A percentile compares a stretch with the other conserved stretches of the same genome.
phyloP scores from a whole-genome alignment of 352 stramenopile species.

The Phytophthora litchii region DNA sequence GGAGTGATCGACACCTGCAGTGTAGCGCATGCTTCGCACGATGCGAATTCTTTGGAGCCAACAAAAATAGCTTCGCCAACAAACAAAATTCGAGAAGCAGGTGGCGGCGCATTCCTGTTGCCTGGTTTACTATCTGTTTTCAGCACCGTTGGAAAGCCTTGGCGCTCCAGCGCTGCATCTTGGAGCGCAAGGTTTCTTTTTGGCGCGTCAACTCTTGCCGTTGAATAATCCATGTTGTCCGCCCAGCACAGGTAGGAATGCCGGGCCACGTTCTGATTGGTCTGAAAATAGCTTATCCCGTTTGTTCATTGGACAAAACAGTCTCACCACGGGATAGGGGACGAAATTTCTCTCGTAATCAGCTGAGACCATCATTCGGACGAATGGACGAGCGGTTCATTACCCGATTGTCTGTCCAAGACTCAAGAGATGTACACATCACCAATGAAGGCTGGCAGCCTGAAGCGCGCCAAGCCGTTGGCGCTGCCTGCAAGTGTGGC shows the following conservation, averaged over 20 bases:
- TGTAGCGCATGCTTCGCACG: no score
- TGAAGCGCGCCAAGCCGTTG: conserved; percentile 30
- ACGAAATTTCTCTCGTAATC: conserved; percentile 22
- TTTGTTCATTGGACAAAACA: neutral
- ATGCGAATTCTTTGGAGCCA: no score
- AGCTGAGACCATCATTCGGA: conserved; percentile 3
- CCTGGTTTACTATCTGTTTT: no score
- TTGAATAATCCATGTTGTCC: conserved; percentile 4
- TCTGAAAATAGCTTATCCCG: neutral
- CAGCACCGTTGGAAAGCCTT: neutral
- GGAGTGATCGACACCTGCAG: no score
- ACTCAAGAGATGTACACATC: conserved; percentile 6
- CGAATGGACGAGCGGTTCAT: conserved; percentile 6
- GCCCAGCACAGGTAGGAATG: neutral
- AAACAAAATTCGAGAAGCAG: neutral
- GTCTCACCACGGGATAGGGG: neutral
- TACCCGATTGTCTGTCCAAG: conserved; percentile 7
- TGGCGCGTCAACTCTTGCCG: neutral
- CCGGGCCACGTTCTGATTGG: conserved; percentile 4
- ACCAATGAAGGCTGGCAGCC: conserved; percentile 15
- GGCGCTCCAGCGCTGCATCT: no score
- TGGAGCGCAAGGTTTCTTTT: neutral
- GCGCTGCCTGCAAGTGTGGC: conserved; percentile 34
- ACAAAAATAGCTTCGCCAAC: neutral
- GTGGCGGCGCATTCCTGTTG: neutral